Evolutionary conservation across 192 early-diverging fungal genomes (phyloP), one percentile per base, ranked within the genome.

Genomic region (Geosiphon pyriformis): DNA sequence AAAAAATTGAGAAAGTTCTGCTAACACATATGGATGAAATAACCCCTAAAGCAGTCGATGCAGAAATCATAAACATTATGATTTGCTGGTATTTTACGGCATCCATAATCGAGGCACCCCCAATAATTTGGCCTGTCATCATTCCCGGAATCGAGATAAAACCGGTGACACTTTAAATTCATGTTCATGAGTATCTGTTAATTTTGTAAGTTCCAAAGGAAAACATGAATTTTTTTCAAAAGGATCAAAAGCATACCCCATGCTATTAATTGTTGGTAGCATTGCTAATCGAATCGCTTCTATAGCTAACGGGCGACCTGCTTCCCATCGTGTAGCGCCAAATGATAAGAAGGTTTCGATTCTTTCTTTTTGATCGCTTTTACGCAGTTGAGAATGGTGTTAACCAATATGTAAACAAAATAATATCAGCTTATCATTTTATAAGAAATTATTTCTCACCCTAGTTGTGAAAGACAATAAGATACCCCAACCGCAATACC

Each of bases 111-210:
- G 85, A 78, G 0, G 91, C 84, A 32, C 93, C 93, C n/a, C 88
- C 90, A 54, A 95, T 81, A 47, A 93, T 82, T 69, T n/a, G n/a
- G n/a, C n/a, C n/a, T n/a, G n/a, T n/a, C n/a, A n/a, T n/a, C n/a
- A n/a, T n/a, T n/a, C n/a, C 92, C 0, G 92, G 92, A 53, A 94
- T 94, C 15, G 91, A 90, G 31, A 94, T 89, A 55, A 94, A 72
- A 8, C 91, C 93, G 48, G 90, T 88, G 34, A 93, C 85, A 61
- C 85, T 77, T 4, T 55, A 54, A 49, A 33, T 26, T 47, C 46
- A 59, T 22, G 11, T 12, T 29, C 26, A 55, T 29, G 20, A 34
- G 1, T 8, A 32, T 15, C 11, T 3, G 23, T 55, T 47, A 32
- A 37, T 46, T 20, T 31, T 12, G 27, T 53, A 25, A 26, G n/a